Percentiles rank a stretch among this genome's conserved stretches.
Conservation (phyloP, 257 asterid genomes). For the Marsdenia floribunda region DNA sequence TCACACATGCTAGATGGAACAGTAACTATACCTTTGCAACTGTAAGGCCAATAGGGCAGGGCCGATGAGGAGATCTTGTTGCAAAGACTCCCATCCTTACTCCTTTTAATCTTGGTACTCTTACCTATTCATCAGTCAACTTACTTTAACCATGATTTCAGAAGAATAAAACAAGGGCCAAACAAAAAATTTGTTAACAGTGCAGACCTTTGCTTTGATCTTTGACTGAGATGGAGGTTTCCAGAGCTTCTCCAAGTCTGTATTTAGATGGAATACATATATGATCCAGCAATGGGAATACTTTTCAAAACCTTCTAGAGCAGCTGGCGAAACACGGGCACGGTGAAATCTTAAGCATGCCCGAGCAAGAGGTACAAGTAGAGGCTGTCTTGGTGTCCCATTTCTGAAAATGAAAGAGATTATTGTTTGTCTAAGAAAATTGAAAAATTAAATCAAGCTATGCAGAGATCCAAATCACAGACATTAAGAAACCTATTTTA, state of each 20-base stretch:
- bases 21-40: conserved; percentile 73
- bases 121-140: conserved; percentile 48
- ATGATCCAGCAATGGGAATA: conserved; percentile 94
- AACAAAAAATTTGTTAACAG: not conserved
- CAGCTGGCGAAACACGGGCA: conserved; percentile 68
- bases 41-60: conserved; percentile 91
- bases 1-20: not conserved
- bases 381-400: conserved; percentile 98
- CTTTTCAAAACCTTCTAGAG: conserved; percentile 86
- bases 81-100: conserved; percentile 89
- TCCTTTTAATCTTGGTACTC: conserved; percentile 86
- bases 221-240: conserved; percentile 73
- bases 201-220: conserved; percentile 79
- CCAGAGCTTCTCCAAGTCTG: conserved; percentile 92
- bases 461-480: not conserved
- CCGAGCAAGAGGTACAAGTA: conserved; percentile 89
- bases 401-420: conserved; percentile 36
- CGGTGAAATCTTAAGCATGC: conserved; percentile 68
- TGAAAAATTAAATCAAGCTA: not conserved
- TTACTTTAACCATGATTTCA: not conserved
- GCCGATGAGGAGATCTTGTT: conserved; percentile 99
- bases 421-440: not conserved
- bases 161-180: not conserved
- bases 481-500: not conserved
- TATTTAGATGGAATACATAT: conserved; percentile 87